A percentile compares a stretch with the other conserved stretches of the same genome.
phyloP scores from a whole-genome alignment of 1,139 yeast genomes.

The Arxiozyma telluris region DNA sequence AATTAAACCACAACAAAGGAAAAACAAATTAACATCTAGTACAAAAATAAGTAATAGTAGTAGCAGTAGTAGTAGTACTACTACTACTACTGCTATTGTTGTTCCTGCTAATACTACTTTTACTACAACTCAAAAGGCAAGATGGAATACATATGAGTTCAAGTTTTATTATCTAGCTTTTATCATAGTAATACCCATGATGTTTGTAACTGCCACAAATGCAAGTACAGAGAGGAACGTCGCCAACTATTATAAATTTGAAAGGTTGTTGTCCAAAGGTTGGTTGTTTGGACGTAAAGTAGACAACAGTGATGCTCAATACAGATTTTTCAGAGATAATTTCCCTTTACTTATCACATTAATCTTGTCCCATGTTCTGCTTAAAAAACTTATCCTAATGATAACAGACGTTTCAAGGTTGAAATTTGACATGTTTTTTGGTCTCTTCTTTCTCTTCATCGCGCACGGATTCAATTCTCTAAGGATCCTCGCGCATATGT shows the following conservation, averaged over 20 bases:
- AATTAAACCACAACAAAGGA: constrained; percentile 41
- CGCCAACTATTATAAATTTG: constrained; percentile 61
- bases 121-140: constrained; percentile 30
- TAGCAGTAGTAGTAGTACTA: too few species aligned
- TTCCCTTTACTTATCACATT: constrained; percentile 51
- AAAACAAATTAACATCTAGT: not conserved
- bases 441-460: constrained; percentile 56
- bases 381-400: constrained; percentile 36
- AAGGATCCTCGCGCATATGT: constrained; percentile 51
- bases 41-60: too few species aligned
- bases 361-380: constrained; percentile 40
- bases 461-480: constrained; percentile 73
- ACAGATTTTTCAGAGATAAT: constrained; percentile 77
- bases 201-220: constrained; percentile 73
- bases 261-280: constrained; percentile 52
- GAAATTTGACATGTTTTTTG: constrained; percentile 62
- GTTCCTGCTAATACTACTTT: not conserved
- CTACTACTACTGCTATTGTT: too few species aligned
- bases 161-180: constrained; percentile 55
- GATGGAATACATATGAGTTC: constrained; percentile 74
- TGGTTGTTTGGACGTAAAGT: constrained; percentile 77
- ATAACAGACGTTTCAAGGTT: constrained; percentile 34
- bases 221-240: constrained; percentile 64
- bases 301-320: constrained; percentile 87
- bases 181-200: constrained; percentile 62